phyloP scores from a whole-genome alignment of 2,329 filamentous ascomycete species.

The Harringtonia lauricola region DNA sequence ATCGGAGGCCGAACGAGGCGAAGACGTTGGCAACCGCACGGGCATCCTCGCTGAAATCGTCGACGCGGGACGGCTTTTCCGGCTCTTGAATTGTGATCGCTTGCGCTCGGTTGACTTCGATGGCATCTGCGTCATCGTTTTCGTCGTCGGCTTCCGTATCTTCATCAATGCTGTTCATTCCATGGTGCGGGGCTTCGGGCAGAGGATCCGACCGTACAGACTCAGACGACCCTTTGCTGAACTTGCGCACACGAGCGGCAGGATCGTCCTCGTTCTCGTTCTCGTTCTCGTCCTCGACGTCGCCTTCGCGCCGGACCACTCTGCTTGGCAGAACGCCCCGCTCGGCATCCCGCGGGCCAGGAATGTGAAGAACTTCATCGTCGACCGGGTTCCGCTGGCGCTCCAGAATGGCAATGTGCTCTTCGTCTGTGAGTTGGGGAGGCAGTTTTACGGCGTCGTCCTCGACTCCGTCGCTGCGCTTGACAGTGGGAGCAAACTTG shows the following conservation, averaged over 20 bases:
- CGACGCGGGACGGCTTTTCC: slow-evolving; percentile 27
- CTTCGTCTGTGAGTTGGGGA: slow-evolving; percentile 52
- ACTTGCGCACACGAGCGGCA: slow-evolving; percentile 1
- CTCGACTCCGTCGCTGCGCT: slow-evolving; percentile 43
- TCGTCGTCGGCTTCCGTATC: not conserved
- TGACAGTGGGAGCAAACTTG: slow-evolving; percentile 58
- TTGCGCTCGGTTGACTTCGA: slow-evolving; percentile 16
- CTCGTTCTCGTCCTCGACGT: slow-evolving; percentile 20
- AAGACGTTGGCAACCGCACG: slow-evolving; percentile 28
- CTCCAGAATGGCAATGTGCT: slow-evolving; percentile 81
- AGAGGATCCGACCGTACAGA: slow-evolving; percentile 12
- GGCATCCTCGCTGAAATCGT: slow-evolving; percentile 31
- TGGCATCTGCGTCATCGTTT: not conserved
- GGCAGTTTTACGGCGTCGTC: slow-evolving; percentile 34
- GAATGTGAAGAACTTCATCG: slow-evolving; percentile 71
- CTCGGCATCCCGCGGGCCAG: slow-evolving; percentile 83
- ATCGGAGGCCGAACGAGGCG: slow-evolving; percentile 31
- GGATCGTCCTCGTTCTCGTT: slow-evolving; percentile 23
- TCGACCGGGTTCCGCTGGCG: slow-evolving; percentile 66
- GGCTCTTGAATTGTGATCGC: slow-evolving; percentile 61
- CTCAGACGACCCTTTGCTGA: slow-evolving; percentile 18
- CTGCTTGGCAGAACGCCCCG: slow-evolving; percentile 60
- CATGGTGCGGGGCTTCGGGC: slow-evolving; percentile 4
- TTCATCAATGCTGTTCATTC: not conserved
- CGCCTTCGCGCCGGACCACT: slow-evolving; percentile 25